Evolutionary conservation across 2,329 filamentous ascomycete species (phyloP).

Genomic region (Magnaporthales sp.): DNA sequence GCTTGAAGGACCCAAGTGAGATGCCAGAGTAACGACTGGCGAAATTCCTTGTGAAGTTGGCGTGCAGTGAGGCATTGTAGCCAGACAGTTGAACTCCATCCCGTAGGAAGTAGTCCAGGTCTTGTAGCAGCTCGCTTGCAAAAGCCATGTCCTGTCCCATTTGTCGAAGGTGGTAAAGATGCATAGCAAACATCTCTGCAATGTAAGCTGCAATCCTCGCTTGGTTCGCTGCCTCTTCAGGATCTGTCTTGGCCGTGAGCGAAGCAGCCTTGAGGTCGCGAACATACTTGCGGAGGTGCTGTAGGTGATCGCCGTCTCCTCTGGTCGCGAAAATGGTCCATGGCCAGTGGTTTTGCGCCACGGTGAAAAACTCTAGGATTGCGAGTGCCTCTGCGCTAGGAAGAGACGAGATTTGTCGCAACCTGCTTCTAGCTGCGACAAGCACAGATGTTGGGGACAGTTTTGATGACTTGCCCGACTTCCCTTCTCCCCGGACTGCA

Average conservation of each 20-base stretch:
- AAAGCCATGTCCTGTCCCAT: slow-evolving; percentile 57
- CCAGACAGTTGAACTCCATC: slow-evolving; percentile 70
- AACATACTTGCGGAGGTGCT: slow-evolving; percentile 63
- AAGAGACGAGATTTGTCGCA: slow-evolving; percentile 57
- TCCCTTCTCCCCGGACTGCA: slow-evolving; percentile 44
- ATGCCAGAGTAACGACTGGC: slow-evolving; percentile 66
- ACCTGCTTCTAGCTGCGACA: slow-evolving; percentile 59
- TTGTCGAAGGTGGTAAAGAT: slow-evolving; percentile 78
- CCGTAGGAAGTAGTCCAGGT: slow-evolving; percentile 71
- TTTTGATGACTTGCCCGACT: slow-evolving; percentile 41
- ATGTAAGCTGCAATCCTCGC: slow-evolving; percentile 71
- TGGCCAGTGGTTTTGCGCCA: slow-evolving; percentile 89
- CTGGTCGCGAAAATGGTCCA: slow-evolving; percentile 81
- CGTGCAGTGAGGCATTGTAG: slow-evolving; percentile 83
- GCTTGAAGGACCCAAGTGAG: slow-evolving; percentile 70
- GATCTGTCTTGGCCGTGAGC: slow-evolving; percentile 43
- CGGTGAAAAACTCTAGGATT: slow-evolving; percentile 78
- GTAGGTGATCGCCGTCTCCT: slow-evolving; percentile 65
- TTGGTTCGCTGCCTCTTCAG: slow-evolving; percentile 49
- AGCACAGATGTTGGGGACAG: slow-evolving; percentile 57
- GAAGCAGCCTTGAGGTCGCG: slow-evolving; percentile 44
- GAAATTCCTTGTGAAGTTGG: slow-evolving; percentile 79
- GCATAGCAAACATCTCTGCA: slow-evolving; percentile 83
- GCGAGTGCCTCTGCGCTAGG: slow-evolving; percentile 59
- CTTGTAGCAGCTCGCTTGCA: slow-evolving; percentile 61